phyloP scores from a whole-genome alignment of 345 rosid genomes.

The Zanthoxylum bungeanum region DNA sequence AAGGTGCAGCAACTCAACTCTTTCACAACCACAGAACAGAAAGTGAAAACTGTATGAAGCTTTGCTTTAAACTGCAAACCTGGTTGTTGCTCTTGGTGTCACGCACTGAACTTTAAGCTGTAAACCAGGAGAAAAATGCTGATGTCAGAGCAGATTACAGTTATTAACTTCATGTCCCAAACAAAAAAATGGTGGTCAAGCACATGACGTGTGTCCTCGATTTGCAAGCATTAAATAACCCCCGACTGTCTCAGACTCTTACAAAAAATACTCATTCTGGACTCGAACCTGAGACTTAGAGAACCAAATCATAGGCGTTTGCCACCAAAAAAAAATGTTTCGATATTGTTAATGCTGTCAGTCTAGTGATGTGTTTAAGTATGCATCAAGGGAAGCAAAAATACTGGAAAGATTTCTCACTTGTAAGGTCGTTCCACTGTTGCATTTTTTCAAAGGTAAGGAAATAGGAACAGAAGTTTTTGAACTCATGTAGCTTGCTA shows the following conservation, averaged over 20 bases:
- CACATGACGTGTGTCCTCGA: no score
- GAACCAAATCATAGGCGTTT: no score
- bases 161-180: neutral
- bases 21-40: conserved; percentile 27
- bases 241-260: no score
- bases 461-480: conserved; percentile 46
- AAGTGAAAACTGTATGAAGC: neutral
- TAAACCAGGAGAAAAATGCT: conserved; percentile 16
- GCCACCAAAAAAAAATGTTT: no score
- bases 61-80: conserved; percentile 30
- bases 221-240: no score
- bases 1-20: conserved; percentile 15
- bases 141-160: neutral
- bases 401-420: conserved; percentile 32
- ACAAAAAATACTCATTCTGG: no score
- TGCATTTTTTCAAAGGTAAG: conserved; percentile 55
- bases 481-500: conserved; percentile 43
- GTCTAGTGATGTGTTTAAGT: neutral
- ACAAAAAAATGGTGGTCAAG: neutral
- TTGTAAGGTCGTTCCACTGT: conserved; percentile 44
- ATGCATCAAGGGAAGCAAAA: conserved; percentile 1
- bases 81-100: conserved; percentile 39
- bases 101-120: conserved; percentile 63
- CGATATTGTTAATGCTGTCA: neutral
- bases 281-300: no score